A percentile compares a stretch with the other conserved stretches of the same genome.
Conservation (phyloP, 2,329 filamentous ascomycete species). For the Neonectria magnoliae region DNA sequence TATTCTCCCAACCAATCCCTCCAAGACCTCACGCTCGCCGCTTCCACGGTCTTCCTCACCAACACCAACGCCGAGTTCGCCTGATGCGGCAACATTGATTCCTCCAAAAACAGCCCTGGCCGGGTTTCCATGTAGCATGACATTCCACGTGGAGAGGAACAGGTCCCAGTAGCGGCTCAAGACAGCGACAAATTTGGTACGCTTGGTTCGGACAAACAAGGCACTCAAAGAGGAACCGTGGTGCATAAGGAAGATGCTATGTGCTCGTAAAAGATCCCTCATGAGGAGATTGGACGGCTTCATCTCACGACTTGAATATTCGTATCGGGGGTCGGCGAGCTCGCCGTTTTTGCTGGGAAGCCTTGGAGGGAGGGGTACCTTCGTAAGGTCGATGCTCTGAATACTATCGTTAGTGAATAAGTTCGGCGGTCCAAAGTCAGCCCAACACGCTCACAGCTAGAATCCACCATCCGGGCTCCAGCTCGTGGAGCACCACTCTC, state of each 20-base stretch:
- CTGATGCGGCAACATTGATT: constrained; percentile 87
- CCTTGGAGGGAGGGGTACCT: constrained; percentile 69
- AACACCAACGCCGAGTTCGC: constrained; percentile 92
- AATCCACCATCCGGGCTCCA: constrained; percentile 96
- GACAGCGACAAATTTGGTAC: constrained; percentile 75
- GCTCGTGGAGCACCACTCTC: constrained; percentile 83
- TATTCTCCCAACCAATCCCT: constrained; percentile 82
- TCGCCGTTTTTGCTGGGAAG: constrained; percentile 54
- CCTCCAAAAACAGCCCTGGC: constrained; percentile 81
- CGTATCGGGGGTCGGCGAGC: constrained; percentile 60
- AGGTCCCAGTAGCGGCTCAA: constrained; percentile 85
- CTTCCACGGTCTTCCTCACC: constrained; percentile 96
- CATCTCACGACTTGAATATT: constrained; percentile 92
- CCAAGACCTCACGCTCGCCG: constrained; percentile 90
- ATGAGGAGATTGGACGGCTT: constrained; percentile 82
- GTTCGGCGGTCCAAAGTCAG: background rate
- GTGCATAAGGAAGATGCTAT: constrained; percentile 86
- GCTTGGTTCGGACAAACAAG: constrained; percentile 71
- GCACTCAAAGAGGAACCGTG: constrained; percentile 79
- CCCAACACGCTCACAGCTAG: constrained; percentile 72
- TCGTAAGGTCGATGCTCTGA: constrained; percentile 77
- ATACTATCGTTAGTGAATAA: constrained; percentile 16
- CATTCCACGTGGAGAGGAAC: constrained; percentile 80
- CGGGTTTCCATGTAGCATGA: constrained; percentile 90
- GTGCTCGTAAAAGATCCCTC: constrained; percentile 83